Base-by-base conservation (phyloP, 2,329 filamentous ascomycete genomes). In the Calonectria pteridis region DNA sequence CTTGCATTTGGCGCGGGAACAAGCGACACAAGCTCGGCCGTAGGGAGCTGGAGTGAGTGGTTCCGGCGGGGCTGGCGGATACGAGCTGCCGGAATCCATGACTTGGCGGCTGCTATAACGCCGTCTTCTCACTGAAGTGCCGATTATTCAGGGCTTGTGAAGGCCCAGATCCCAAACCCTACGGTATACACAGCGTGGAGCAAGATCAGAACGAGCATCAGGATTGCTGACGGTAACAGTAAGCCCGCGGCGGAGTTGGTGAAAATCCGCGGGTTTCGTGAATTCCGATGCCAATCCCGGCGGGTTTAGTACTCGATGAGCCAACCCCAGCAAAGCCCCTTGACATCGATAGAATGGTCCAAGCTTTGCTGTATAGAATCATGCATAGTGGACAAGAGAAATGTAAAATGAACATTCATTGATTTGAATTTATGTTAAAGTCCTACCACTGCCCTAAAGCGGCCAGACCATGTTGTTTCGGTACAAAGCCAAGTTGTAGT, bases 1-100 rank as follows among this genome's bases (percentile, higher is more conserved):
- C 79, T 86, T 87, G 79, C 86, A 86, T 70, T 87, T 88, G 40
- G 86, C 85, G 59, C 84, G 84, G 59, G 84, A 82, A 75, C 86
- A 88, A 68, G 84, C 85, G 53, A 80, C 76, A 66, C 86, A 87
- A 10, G 86, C 83, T 40, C 84, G 83, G 31, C 86, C 86, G 72
- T 87, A 85, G 13, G 84, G 84, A 3, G 84, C 84, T 0, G 84
- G 76, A 28, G 58, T 71, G 51, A 69, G 71, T 23, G 69, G 49
- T 6, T 51, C 67, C 1, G 58, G 65, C 18, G 67, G 31, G 55
- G 23, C 29, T n/a, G 43, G 43, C 18, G 40, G 43, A 16, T 14
- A 43, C 10, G 53, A 13, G 35, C 18, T 26, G 29, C 20, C 29
- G 11, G 55, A 2, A 6, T 69, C 55, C 67, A 69, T 69, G 18